phyloP scores from a whole-genome alignment of 495 filamentous ascomycete genomes.

The Tuber indicum region DNA sequence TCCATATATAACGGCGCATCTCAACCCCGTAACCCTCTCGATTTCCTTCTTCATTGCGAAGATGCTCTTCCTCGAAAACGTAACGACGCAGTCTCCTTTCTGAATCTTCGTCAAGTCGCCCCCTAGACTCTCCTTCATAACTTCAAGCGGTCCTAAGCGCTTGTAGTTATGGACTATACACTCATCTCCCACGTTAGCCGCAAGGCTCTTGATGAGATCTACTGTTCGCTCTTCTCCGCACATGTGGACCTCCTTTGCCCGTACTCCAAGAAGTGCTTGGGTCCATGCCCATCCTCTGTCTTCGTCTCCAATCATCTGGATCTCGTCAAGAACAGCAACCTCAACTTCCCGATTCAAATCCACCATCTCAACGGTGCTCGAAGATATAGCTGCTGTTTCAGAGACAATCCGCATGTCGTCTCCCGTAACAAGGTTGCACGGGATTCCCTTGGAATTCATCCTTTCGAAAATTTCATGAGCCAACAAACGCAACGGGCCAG shows the following conservation, averaged over 20 bases:
- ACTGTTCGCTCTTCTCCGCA: constrained; percentile 85
- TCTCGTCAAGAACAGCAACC: constrained; percentile 95
- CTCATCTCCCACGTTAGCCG: constrained; percentile 71
- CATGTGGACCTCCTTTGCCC: constrained; percentile 81
- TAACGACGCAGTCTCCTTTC: constrained; percentile 85
- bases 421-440: constrained; percentile 78
- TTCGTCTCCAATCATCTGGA: constrained; percentile 84
- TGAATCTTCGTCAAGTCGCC: constrained; percentile 59
- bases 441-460: constrained; percentile 65
- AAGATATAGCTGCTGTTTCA: constrained; percentile 53
- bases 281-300: constrained; percentile 97
- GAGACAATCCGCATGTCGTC: constrained; percentile 66
- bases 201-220: constrained; percentile 72
- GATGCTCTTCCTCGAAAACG: constrained; percentile 74
- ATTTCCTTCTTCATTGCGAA: constrained; percentile 74
- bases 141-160: constrained; percentile 69
- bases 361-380: constrained; percentile 97
- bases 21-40: constrained; percentile 63
- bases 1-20: constrained; percentile 90
- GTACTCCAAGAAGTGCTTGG: constrained; percentile 76
- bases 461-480: constrained; percentile 89
- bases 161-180: constrained; percentile 74
- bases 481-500: constrained; percentile 80
- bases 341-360: constrained; percentile 63
- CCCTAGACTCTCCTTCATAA: constrained; percentile 55